These are phyloP conservation scores for Scorias spongiosa DNA, from an alignment of 2,329 filamentous ascomycete species.

Conservation along the genomic window DNA sequence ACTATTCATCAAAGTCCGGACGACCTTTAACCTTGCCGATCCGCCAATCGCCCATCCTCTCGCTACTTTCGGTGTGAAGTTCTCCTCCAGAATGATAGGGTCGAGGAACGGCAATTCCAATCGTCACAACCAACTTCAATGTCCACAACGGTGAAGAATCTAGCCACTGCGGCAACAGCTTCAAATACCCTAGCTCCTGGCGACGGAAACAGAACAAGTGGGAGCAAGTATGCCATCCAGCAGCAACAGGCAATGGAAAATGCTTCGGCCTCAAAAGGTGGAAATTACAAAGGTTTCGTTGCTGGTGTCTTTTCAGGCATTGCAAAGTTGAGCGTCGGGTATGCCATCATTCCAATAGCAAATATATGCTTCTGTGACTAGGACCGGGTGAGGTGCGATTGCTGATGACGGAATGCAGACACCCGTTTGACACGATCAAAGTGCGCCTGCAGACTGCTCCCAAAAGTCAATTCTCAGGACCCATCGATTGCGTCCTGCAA, in stretches of 20 bases:
- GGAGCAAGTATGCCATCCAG: background rate
- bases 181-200: too few relatives aligned
- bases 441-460: constrained; percentile 84
- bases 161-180: background rate
- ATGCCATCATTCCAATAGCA: constrained; percentile 16
- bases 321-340: constrained; percentile 65
- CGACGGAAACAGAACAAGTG: background rate
- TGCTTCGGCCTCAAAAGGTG: background rate
- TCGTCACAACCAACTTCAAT: too few relatives aligned
- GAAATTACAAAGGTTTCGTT: constrained; percentile 86
- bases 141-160: background rate
- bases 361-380: background rate
- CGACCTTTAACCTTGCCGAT: too few relatives aligned
- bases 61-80: too few relatives aligned
- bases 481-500: constrained; percentile 69
- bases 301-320: constrained; percentile 93
- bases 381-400: too few relatives aligned
- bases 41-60: too few relatives aligned
- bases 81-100: too few relatives aligned
- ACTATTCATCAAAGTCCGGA: too few relatives aligned
- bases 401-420: constrained; percentile 33
- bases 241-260: background rate
- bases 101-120: too few relatives aligned
- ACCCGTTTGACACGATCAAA: constrained; percentile 89
- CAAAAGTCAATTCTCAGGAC: constrained; percentile 63